These are phyloP conservation scores for Arabidopsis arenosa DNA, from an alignment of 345 rosid genomes.

Conservation along the genomic window DNA sequence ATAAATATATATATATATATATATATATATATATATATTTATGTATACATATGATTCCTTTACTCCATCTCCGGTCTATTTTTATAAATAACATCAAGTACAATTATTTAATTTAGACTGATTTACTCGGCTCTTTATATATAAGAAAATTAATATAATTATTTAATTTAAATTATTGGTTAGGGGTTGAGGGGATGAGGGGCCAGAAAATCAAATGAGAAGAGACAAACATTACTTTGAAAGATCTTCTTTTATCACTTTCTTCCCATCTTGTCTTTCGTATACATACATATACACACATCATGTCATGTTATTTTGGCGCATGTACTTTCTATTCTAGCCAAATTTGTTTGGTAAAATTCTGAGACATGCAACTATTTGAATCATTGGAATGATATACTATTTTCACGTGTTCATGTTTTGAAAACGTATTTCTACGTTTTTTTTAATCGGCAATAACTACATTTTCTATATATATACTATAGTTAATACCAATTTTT, in stretches of 20 bases:
- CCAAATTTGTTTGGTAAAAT: not conserved
- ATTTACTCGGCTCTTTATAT: not conserved
- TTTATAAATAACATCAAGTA: not conserved
- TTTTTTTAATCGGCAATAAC: too few species aligned
- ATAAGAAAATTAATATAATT: not conserved
- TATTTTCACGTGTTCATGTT: not conserved
- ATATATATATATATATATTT: too few species aligned
- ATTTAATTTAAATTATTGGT: constrained; percentile 15
- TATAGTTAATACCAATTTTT: too few species aligned
- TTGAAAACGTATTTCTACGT: not conserved
- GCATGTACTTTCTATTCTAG: constrained; percentile 12
- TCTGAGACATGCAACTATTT: not conserved
- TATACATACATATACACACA: constrained; percentile 25
- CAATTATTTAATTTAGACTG: not conserved
- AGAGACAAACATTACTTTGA: constrained; percentile 39
- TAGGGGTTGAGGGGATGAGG: constrained; percentile 16
- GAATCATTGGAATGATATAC: not conserved
- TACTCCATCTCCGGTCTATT: not conserved
- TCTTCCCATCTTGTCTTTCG: constrained; percentile 26
- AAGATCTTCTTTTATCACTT: constrained; percentile 36
- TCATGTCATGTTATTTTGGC: constrained; percentile 11
- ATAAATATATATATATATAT: too few species aligned
- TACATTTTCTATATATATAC: too few species aligned
- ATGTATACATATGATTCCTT: too few species aligned
- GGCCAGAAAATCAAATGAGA: constrained; percentile 36